Percentiles rank a stretch among this genome's conserved stretches.
These are phyloP conservation scores for Aspergillus asperescens DNA, from an alignment of 495 filamentous ascomycete species.

Conservation along the genomic window DNA sequence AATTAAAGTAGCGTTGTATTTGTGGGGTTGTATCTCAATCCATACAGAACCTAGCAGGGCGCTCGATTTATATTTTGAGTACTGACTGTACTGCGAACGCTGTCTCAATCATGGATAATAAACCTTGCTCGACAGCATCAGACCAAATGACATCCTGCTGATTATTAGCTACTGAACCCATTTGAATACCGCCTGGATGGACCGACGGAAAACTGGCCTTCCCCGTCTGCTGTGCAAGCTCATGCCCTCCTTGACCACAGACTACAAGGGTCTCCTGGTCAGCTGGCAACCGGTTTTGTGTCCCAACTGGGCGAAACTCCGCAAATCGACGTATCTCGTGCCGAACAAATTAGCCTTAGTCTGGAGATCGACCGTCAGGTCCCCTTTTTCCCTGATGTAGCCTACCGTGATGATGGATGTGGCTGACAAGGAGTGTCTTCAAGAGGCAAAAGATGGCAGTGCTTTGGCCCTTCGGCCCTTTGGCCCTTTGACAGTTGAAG, in stretches of 20 bases:
- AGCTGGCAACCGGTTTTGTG: not conserved
- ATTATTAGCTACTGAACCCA: not conserved
- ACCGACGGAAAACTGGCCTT: not conserved
- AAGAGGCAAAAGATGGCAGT: slow-evolving; percentile 1
- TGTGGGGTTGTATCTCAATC: not conserved
- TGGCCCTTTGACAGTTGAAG: too few species aligned
- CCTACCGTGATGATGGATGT: too few species aligned
- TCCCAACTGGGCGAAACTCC: not conserved
- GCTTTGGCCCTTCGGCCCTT: not conserved
- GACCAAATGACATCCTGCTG: too few species aligned
- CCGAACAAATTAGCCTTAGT: too few species aligned
- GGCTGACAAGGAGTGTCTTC: too few species aligned
- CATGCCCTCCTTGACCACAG: not conserved
- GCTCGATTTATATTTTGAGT: not conserved
- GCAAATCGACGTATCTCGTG: too few species aligned
- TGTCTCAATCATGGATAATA: too few species aligned
- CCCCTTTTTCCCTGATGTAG: too few species aligned
- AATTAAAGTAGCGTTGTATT: not conserved
- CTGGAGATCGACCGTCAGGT: too few species aligned
- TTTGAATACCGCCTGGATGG: slow-evolving; percentile 1
- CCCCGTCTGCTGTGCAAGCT: not conserved
- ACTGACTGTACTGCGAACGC: too few species aligned
- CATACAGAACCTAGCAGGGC: not conserved
- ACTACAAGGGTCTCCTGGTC: not conserved
- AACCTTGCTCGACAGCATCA: too few species aligned